Percentiles rank a stretch among this genome's conserved stretches.
Conservation (phyloP, 352 stramenopile genomes). For the Globisporangium ultimum region DNA sequence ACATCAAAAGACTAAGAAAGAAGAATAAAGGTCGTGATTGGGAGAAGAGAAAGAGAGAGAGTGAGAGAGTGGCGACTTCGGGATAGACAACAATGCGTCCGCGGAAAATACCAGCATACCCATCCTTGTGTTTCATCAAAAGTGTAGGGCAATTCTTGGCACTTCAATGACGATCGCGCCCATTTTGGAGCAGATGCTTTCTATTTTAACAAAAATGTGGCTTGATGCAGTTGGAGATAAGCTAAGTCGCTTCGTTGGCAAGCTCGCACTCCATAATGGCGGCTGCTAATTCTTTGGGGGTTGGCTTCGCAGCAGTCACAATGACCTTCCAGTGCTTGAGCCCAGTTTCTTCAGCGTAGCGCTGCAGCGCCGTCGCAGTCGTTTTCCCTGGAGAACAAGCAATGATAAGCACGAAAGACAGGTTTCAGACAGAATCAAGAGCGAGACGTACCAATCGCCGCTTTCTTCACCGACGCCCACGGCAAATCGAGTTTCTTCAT, state of each 20-base stretch:
- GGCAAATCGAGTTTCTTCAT: constrained; percentile 34
- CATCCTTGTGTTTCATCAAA: no score
- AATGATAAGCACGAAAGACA: not conserved
- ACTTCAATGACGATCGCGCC: no score
- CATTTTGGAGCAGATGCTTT: no score
- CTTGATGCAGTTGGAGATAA: no score
- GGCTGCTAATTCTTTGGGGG: constrained; percentile 40
- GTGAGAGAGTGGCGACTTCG: no score
- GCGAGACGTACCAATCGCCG: constrained; percentile 54
- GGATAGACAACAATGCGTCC: no score
- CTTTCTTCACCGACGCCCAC: constrained; percentile 68
- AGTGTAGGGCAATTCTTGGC: no score
- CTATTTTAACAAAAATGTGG: no score
- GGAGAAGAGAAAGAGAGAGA: no score
- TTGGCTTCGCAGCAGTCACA: constrained; percentile 55
- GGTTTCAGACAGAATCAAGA: not conserved
- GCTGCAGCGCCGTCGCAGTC: constrained; percentile 48
- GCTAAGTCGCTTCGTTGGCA: not conserved
- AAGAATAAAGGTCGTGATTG: no score
- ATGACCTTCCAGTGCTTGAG: constrained; percentile 45
- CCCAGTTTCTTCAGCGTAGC: constrained; percentile 33
- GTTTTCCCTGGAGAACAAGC: constrained; percentile 47
- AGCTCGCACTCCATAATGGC: constrained; percentile 42
- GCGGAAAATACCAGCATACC: no score
- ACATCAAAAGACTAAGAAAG: no score